phyloP scores from a whole-genome alignment of 139 green algal genomes.

The Coelastrella sp. region DNA sequence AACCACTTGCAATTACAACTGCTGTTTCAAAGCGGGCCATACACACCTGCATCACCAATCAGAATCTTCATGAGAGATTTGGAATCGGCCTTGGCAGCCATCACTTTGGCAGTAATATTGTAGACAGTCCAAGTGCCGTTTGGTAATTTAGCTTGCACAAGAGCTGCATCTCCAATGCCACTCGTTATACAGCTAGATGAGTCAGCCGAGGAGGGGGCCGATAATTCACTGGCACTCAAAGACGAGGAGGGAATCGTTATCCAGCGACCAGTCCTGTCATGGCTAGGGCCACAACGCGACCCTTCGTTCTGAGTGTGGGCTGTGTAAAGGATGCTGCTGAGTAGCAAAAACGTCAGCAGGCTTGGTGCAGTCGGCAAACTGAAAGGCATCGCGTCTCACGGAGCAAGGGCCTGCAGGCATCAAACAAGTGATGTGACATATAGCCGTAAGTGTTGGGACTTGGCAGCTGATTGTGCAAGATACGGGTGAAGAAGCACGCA shows the following conservation, averaged over 20 bases:
- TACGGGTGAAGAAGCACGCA: no score
- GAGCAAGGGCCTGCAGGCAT: not conserved
- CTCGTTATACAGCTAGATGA: not conserved
- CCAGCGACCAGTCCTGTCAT: not conserved
- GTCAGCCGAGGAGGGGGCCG: not conserved
- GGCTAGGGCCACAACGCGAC: not conserved
- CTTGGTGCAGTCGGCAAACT: not conserved
- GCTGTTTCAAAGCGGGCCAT: not conserved
- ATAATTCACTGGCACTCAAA: not conserved
- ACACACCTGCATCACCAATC: constrained; percentile 1
- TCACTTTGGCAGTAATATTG: constrained; percentile 4
- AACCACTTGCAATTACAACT: not conserved
- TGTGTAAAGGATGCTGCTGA: not conserved
- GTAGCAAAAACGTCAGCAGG: not conserved
- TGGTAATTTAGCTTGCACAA: not conserved
- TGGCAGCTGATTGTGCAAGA: not conserved
- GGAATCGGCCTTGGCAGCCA: not conserved
- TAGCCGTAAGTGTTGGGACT: not conserved
- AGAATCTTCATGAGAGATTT: not conserved
- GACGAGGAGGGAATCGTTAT: not conserved
- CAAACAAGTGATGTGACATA: not conserved
- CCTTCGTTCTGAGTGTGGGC: not conserved
- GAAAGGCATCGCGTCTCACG: not conserved
- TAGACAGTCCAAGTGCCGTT: not conserved
- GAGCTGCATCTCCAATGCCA: not conserved